Evolutionary conservation across 1,284 basidiomycete genomes (phyloP), one percentile per base, ranked within the genome.

Genomic region (Ganoderma boninense): DNA sequence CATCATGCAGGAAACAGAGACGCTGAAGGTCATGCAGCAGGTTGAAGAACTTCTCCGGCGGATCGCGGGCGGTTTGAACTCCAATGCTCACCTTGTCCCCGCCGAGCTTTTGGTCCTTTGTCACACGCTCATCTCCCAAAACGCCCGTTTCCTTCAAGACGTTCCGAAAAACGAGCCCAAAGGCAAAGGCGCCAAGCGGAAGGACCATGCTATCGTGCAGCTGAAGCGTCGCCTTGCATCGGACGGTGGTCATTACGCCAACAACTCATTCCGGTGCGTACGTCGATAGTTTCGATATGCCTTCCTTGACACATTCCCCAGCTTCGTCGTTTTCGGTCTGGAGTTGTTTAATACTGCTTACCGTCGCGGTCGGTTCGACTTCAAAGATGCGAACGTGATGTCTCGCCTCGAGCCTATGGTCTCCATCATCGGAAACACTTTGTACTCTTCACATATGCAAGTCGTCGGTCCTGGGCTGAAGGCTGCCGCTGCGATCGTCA

Each of bases 321-420:
- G 95, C 67, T 99, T 99, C 76, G 91, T 99, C 62, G 89, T 90
- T 2, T 96, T 99, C 74, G 98, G 98, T 62, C 86, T 99, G 26
- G 97, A 99, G 71, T 85, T 99, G 14, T 94, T 99, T 77, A 90
- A 94, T 75, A 96, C 95, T 2, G 95, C 96, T 0, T 90, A 96
- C 78, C 90, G 95, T 46, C 89, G 96, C 14, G 92, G 91, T 73
- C 92, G 92, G 42, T 98, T 99, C 77, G 92, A 97, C 79, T 92
- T 97, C 79, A 89, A 90, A 40, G 90, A 98, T 75, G 76, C 86
- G 4, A 84, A 88, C 32, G 87, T 95, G 62, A 85, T 97, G 63
- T 85, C 92, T 14, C 92, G 96, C 56, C 86, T 99, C 29, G 95
- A 97, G 67, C 90, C 95, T 0, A 93, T 99, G 84, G 92, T 98